Conservation (phyloP, 306 rosid species). For the Citrullus amarus region DNA sequence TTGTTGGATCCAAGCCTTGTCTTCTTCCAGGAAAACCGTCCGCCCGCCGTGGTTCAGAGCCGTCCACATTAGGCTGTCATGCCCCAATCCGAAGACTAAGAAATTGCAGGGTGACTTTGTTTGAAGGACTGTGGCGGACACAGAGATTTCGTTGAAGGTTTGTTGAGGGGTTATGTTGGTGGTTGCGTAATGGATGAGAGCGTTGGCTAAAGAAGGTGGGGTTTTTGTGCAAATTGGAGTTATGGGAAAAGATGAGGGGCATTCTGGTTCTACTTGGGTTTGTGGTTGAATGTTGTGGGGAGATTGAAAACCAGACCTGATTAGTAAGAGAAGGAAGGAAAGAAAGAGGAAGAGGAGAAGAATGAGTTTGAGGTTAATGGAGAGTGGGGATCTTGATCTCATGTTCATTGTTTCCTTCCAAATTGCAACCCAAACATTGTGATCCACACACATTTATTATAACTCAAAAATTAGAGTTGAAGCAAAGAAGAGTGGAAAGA, state of each 20-base stretch:
- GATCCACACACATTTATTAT: not conserved
- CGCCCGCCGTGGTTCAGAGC: constrained; percentile 82
- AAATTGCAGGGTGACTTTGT: constrained; percentile 81
- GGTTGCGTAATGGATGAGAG: constrained; percentile 74
- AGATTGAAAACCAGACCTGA: constrained; percentile 33
- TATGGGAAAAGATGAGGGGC: constrained; percentile 18
- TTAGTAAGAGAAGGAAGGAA: constrained; percentile 31
- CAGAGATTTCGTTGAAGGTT: constrained; percentile 56
- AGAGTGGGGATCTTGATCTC: constrained; percentile 25
- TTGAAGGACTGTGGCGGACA: constrained; percentile 44
- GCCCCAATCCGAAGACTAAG: constrained; percentile 77
- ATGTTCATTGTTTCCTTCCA: constrained; percentile 7
- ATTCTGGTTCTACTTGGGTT: constrained; percentile 16
- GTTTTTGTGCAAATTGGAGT: constrained; percentile 47
- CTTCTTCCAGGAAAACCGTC: constrained; percentile 78
- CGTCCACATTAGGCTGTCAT: constrained; percentile 91
- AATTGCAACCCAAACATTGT: not conserved
- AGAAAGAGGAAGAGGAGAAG: constrained; percentile 24
- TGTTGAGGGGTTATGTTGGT: constrained; percentile 86
- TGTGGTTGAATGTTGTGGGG: constrained; percentile 25
- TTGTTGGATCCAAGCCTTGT: constrained; percentile 60
- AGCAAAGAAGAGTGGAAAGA: constrained; percentile 8
- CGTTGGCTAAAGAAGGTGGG: constrained; percentile 58
- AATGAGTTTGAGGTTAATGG: constrained; percentile 41
- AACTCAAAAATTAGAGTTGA: not conserved